Base-by-base conservation (phyloP, 1,284 basidiomycete genomes). In the Inonotus obliquus region DNA sequence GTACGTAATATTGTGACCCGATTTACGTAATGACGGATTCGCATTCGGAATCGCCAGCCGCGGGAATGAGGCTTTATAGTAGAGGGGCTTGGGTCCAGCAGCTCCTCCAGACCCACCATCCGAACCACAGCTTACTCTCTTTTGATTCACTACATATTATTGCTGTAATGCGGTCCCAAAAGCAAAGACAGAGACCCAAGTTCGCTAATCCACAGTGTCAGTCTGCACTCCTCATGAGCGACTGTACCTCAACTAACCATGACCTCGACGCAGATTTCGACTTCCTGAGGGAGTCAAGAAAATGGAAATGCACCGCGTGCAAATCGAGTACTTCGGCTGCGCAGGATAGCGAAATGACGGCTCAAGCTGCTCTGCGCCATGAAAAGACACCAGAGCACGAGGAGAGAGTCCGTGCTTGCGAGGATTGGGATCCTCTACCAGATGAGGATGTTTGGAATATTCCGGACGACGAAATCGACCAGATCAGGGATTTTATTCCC, bases 401-500 rank as follows among this genome's bases (percentile, higher is more conserved):
- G 29, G 25, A 52, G 54, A 63, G 53, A 17, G 58, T 63, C 17
- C 37, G 48, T 27, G 53, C 37, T 39, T 38, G 38, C 14, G 41
- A 52, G 10, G 21, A 27, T 23, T 62, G 60, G 63, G 49, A 58
- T 19, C 25, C 44, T 23, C 45, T 51, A 27, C 63, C 60, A 4
- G 59, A 61, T 21, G 52, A 64, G 35, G 60, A 54, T 10, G 61
- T 60, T 56, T 19, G 47, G 7, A 45, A 61, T 35, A 35, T 27
- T 66, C 76, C 79, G 65, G 78, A 80, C 45, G 76, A 81, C 63
- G 76, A 76, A 62, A 72, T 78, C 9, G 81, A 84, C 61, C 67
- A 67, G 19, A 63, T 68, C 41, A 64, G 60, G 4, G 72, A 71
- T 35, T 65, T 69, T 41, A 66, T 87, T 38, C 76, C 77, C 1